phyloP scores from a whole-genome alignment of 1,284 basidiomycete species.

The Puccinia hordei region DNA sequence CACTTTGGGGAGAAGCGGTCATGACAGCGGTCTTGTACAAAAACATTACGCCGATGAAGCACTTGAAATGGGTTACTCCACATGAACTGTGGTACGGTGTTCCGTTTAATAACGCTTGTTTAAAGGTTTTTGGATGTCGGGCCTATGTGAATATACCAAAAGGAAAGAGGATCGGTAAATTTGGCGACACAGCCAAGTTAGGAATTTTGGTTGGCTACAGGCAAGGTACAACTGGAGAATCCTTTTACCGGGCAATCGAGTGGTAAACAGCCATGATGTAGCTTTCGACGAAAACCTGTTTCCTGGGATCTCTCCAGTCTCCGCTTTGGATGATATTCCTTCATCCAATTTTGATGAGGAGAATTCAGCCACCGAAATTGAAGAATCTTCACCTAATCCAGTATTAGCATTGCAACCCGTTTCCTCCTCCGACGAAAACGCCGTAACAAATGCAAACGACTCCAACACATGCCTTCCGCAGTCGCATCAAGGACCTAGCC shows the following conservation, averaged over 20 bases:
- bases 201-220: conserved; percentile 17
- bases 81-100: not conserved
- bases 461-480: no score
- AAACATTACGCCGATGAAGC: conserved; percentile 2
- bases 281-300: no score
- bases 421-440: no score
- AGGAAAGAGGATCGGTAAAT: conserved; percentile 11
- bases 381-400: no score
- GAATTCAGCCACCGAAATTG: no score
- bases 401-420: no score
- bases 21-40: not conserved
- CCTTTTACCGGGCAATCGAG: not conserved
- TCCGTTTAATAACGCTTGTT: not conserved
- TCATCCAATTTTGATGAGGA: no score
- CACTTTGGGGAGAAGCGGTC: not conserved
- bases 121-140: not conserved
- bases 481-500: no score
- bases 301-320: no score
- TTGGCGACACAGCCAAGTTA: not conserved
- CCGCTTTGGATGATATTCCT: no score
- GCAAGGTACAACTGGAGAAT: not conserved
- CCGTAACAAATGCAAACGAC: no score
- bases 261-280: not conserved
- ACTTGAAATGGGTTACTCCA: not conserved
- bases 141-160: not conserved